Conservation (phyloP, 768 basidiomycete genomes). For the Rickenella mellea region DNA sequence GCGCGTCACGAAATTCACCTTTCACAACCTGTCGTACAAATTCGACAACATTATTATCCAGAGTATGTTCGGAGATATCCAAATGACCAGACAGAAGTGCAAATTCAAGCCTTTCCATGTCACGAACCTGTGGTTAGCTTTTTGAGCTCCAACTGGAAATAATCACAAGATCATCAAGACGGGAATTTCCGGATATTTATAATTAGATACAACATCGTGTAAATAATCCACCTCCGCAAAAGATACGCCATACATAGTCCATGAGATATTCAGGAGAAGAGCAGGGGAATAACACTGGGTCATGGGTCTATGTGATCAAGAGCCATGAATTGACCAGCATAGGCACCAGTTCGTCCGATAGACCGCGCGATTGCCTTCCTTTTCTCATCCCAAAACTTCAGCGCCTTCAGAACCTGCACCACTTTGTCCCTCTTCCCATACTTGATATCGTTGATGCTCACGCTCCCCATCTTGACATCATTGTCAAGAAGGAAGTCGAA, state of each 20-base stretch:
- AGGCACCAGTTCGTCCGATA: conserved; percentile 30
- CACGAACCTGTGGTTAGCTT: no score
- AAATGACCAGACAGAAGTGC: conserved; percentile 48
- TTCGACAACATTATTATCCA: conserved; percentile 17
- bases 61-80: conserved; percentile 13
- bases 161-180: no score
- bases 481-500: conserved; percentile 92
- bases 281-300: no score
- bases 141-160: no score
- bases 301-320: no score
- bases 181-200: no score
- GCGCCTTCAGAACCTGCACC: conserved; percentile 63
- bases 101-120: conserved; percentile 48
- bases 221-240: no score
- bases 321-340: conserved; percentile 9
- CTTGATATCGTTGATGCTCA: conserved; percentile 90
- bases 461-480: conserved; percentile 82
- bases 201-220: no score
- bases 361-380: conserved; percentile 44
- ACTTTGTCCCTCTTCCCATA: conserved; percentile 78
- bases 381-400: conserved; percentile 79
- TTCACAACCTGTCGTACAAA: conserved; percentile 19
- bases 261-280: no score
- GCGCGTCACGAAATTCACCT: conserved; percentile 24
- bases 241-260: no score